phyloP scores from a whole-genome alignment of 192 early-diverging fungal species.

The Coemansia reversa region DNA sequence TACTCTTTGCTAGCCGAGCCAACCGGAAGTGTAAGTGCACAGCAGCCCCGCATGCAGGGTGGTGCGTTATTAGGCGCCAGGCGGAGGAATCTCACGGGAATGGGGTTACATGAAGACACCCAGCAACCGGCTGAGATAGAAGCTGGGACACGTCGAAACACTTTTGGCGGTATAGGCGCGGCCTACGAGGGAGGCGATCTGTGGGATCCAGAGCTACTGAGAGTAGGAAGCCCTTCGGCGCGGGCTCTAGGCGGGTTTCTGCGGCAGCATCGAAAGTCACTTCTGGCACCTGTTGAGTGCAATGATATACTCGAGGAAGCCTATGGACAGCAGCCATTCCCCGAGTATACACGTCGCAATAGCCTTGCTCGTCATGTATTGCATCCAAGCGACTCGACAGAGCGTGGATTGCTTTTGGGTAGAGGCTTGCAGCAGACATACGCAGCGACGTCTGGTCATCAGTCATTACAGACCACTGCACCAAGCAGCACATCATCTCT shows the following conservation, averaged over 20 bases:
- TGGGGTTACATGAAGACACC: not conserved
- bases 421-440: not conserved
- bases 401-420: not conserved
- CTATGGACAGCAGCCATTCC: not conserved
- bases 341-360: not conserved
- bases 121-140: not conserved
- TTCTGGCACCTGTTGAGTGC: constrained; percentile 50
- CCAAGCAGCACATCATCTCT: not conserved
- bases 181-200: constrained; percentile 9
- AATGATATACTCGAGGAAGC: constrained; percentile 33
- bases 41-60: not conserved
- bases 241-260: constrained; percentile 38
- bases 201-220: constrained; percentile 17
- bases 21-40: not conserved
- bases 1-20: not conserved
- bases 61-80: not conserved
- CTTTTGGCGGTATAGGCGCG: constrained; percentile 9
- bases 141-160: constrained; percentile 12
- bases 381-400: not conserved
- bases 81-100: not conserved
- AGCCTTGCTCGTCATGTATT: not conserved
- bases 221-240: constrained; percentile 14
- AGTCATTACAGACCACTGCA: not conserved
- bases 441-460: not conserved
- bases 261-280: constrained; percentile 46